These are phyloP conservation scores for Cupressus sempervirens DNA, from an alignment of 75 land plant genomes.

Conservation along the genomic window DNA sequence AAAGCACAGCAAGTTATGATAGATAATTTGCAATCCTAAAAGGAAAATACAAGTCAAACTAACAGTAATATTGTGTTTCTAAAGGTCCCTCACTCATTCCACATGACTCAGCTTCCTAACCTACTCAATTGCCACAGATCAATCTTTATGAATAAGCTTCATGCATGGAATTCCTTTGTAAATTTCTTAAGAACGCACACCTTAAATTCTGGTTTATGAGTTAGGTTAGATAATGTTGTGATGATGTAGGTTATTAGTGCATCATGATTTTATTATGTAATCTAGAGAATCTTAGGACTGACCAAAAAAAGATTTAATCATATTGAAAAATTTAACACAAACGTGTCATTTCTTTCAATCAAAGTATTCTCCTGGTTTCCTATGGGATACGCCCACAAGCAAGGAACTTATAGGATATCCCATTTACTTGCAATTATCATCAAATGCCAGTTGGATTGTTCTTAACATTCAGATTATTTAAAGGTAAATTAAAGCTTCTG, in stretches of 20 bases:
- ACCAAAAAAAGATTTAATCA: too few species aligned
- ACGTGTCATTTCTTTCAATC: background rate
- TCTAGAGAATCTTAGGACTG: background rate
- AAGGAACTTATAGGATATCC: background rate
- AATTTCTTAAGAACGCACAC: background rate
- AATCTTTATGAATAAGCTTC: background rate
- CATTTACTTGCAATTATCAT: background rate
- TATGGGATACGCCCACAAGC: background rate
- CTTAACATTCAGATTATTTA: background rate
- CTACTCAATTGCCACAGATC: background rate
- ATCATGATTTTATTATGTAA: background rate
- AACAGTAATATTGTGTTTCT: too few species aligned
- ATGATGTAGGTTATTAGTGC: background rate
- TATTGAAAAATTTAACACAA: background rate
- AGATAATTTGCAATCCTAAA: too few species aligned
- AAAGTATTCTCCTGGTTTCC: background rate
- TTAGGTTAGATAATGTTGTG: background rate
- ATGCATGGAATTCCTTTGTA: background rate
- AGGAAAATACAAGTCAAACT: too few species aligned
- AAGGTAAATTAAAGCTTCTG: background rate
- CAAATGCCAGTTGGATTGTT: background rate
- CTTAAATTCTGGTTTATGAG: background rate
- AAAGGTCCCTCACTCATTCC: background rate
- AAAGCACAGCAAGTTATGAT: too few species aligned
- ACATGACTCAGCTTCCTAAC: background rate